Evolutionary conservation across 371 early-diverging fungal genomes (phyloP), one percentile per base, ranked within the genome.

Genomic region (Saksenaea oblongispora): DNA sequence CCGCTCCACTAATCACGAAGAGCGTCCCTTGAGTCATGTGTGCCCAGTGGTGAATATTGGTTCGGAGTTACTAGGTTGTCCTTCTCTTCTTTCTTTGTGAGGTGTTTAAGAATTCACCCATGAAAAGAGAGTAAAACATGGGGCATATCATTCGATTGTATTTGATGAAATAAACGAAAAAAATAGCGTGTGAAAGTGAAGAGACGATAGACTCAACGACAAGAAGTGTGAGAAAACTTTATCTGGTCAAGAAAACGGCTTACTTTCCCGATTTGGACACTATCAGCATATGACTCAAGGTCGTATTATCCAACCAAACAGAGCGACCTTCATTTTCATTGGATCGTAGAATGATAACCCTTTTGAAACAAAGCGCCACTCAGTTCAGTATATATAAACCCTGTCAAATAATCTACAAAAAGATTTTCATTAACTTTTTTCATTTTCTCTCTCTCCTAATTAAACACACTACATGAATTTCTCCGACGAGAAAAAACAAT

Each of bases 271-370:
- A 47, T 47, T 47, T 47, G 51, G 51, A 47, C 18, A 47, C 51
- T 47, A 47, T 47, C 9, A 22, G 51, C 51, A 47, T 47, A 47
- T 47, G 51, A 47, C 51, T 47, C 51, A 47, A 47, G 51, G 51
- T 18, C 51, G 18, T 47, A 47, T 47, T 47, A 47, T 47, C 51
- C 51, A 47, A 47, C 51, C 51, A 47, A 47, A 47, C 51, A 47
- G 9, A 47, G 51, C 51, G 51, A 47, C 22, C 22, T 47, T 47
- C 22, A 47, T 47, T 47, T 47, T 47, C 51, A 47, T 47, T 47
- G 51, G 51, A 47, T 47, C 51, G 27, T 47, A 9, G 8, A 10
- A 47, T 22, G 51, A 47, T 47, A 47, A 17, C 1, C 51, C 22
- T 47, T 47, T 47, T 39, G 39, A 39, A 39, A 39, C 51, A 22